phyloP scores from a whole-genome alignment of 2,329 filamentous ascomycete genomes.

The Sarocladiaceae sp. region DNA sequence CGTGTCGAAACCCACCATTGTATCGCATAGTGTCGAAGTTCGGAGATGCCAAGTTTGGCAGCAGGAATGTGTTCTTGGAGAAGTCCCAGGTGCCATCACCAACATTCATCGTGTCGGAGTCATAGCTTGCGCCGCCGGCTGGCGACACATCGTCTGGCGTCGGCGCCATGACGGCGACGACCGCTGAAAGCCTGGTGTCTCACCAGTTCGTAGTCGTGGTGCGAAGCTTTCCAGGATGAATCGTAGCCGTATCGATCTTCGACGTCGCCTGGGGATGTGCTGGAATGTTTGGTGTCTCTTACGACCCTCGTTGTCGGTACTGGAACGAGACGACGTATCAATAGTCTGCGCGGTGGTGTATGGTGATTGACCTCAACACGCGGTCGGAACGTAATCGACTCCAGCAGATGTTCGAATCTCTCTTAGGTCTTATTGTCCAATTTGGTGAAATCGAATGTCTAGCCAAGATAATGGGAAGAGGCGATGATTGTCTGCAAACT shows the following conservation, averaged over 20 bases:
- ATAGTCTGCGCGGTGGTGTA: no score
- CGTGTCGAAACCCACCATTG: constrained; percentile 55
- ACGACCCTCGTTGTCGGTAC: neutral
- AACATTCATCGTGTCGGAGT: constrained; percentile 66
- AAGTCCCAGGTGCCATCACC: constrained; percentile 83
- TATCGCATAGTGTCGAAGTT: constrained; percentile 80
- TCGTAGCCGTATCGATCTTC: neutral
- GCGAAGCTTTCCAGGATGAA: neutral
- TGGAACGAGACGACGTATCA: no score
- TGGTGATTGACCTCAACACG: no score
- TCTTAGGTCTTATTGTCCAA: no score
- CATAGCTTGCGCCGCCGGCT: constrained; percentile 66
- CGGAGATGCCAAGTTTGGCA: constrained; percentile 69
- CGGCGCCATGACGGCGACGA: constrained; percentile 51
- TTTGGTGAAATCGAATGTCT: no score
- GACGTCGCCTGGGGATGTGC: neutral
- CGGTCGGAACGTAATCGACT: no score
- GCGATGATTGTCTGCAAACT: neutral
- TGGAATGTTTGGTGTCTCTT: constrained; percentile 2
- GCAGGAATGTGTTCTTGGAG: constrained; percentile 66
- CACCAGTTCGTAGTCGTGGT: neutral
- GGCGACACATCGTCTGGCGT: constrained; percentile 55
- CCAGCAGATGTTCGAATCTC: no score
- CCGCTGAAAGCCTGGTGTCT: constrained; percentile 1
- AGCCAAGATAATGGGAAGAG: neutral